phyloP scores from a whole-genome alignment of 2,329 filamentous ascomycete species.

The Epichloe bromicola region DNA sequence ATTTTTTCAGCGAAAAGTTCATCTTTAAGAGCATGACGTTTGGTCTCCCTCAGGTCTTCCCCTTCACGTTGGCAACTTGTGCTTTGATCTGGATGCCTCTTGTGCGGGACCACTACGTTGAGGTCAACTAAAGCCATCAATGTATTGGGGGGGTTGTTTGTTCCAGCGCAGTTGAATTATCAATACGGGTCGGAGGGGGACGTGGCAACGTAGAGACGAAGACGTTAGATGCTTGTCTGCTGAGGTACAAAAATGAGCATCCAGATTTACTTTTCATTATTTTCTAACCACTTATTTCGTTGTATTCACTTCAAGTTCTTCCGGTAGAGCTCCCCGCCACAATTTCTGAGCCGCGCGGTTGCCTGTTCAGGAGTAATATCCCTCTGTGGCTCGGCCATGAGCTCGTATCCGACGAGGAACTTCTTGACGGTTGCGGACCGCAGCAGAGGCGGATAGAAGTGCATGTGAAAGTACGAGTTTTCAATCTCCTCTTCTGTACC shows the following conservation, averaged over 20 bases:
- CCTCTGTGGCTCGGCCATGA: conserved; percentile 94
- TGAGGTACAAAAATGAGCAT: neutral
- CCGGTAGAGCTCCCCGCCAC: conserved; percentile 79
- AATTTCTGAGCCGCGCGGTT: conserved; percentile 59
- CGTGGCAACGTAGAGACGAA: neutral
- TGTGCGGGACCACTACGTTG: conserved; percentile 60
- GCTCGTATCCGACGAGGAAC: conserved; percentile 91
- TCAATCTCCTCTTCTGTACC: conserved; percentile 75
- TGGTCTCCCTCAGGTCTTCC: conserved; percentile 41
- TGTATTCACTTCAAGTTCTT: conserved; percentile 28
- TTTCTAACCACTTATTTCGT: neutral
- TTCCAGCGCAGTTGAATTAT: neutral
- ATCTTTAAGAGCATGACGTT: conserved; percentile 64
- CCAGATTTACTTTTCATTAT: neutral
- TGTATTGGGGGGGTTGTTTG: neutral
- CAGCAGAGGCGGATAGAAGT: conserved; percentile 91
- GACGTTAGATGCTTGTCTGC: neutral
- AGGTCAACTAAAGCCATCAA: conserved; percentile 17
- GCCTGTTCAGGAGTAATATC: conserved; percentile 98
- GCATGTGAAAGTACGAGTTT: conserved; percentile 84
- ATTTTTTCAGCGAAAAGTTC: conserved; percentile 72
- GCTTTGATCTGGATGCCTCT: conserved; percentile 48
- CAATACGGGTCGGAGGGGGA: neutral
- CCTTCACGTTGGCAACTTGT: conserved; percentile 36
- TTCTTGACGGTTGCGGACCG: conserved; percentile 90